Conservation (phyloP, 768 basidiomycete genomes). For the Suillus occidentalis region DNA sequence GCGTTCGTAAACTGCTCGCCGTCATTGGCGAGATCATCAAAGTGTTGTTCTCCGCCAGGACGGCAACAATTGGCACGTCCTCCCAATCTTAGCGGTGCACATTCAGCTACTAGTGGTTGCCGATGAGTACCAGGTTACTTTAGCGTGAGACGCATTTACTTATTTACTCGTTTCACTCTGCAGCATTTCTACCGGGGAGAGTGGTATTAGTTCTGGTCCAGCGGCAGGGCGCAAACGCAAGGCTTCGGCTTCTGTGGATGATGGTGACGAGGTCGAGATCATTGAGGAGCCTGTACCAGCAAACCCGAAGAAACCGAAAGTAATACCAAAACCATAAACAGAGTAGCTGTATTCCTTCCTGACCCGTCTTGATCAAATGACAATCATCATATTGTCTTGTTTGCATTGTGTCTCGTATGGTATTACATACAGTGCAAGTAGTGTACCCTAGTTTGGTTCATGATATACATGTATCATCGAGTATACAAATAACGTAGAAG, state of each 20-base stretch:
- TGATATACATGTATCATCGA: no score
- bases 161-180: no score
- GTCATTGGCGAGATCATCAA: not conserved
- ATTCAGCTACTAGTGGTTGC: not conserved
- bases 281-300: slow-evolving; percentile 42
- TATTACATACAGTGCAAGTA: no score
- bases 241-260: slow-evolving; percentile 34
- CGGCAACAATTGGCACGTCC: not conserved
- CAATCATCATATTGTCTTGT: no score
- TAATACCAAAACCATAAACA: slow-evolving; percentile 45
- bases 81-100: not conserved
- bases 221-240: slow-evolving; percentile 48
- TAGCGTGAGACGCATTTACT: no score
- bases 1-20: not conserved
- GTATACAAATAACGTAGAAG: no score
- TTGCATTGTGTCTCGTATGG: no score
- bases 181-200: slow-evolving; percentile 9
- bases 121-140: no score
- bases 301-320: slow-evolving; percentile 8
- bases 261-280: slow-evolving; percentile 59
- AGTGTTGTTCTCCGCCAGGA: not conserved
- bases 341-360: slow-evolving; percentile 19
- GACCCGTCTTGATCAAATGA: no score
- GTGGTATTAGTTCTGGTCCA: slow-evolving; percentile 5
- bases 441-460: no score